Conservation (phyloP, 176 grass and related monocot genomes). For the Aechmea fasciata region DNA sequence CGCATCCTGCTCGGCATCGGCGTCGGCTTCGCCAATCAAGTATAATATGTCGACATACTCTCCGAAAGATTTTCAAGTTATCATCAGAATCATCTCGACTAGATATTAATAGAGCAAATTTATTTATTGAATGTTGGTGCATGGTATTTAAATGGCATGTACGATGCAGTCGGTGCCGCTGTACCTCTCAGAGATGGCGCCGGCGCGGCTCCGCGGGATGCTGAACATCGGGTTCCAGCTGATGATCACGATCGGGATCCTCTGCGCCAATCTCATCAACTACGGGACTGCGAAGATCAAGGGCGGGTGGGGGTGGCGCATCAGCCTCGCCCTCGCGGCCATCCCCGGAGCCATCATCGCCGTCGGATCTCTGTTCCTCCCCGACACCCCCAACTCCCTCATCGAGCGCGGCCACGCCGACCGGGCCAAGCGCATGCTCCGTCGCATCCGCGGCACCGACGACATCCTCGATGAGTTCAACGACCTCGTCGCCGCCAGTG, state of each 20-base stretch:
- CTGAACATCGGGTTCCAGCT: constrained; percentile 96
- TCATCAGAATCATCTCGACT: no score
- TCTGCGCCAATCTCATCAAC: constrained; percentile 75
- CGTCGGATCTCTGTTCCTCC: constrained; percentile 75
- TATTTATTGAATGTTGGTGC: no score
- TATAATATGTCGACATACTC: background rate
- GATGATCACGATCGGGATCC: constrained; percentile 91
- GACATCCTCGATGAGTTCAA: constrained; percentile 69
- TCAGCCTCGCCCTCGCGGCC: constrained; percentile 73
- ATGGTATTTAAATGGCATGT: no score
- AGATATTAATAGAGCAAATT: no score
- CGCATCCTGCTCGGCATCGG: constrained; percentile 91
- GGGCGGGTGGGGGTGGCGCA: constrained; percentile 73
- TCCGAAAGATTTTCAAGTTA: no score
- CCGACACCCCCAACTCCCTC: constrained; percentile 90
- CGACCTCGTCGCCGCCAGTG: constrained; percentile 65
- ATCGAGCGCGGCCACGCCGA: constrained; percentile 64
- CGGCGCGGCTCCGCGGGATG: constrained; percentile 75
- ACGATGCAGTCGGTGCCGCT: constrained; percentile 66
- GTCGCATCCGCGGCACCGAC: constrained; percentile 75
- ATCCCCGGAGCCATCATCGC: constrained; percentile 78
- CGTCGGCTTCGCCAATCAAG: constrained; percentile 91
- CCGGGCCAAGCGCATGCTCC: constrained; percentile 54
- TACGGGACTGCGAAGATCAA: constrained; percentile 79
- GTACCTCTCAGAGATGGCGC: constrained; percentile 96